Percentiles rank a stretch among this genome's conserved stretches.
These are phyloP conservation scores for Flaveria floridana DNA, from an alignment of 140 eudicot genomes.

Conservation along the genomic window DNA sequence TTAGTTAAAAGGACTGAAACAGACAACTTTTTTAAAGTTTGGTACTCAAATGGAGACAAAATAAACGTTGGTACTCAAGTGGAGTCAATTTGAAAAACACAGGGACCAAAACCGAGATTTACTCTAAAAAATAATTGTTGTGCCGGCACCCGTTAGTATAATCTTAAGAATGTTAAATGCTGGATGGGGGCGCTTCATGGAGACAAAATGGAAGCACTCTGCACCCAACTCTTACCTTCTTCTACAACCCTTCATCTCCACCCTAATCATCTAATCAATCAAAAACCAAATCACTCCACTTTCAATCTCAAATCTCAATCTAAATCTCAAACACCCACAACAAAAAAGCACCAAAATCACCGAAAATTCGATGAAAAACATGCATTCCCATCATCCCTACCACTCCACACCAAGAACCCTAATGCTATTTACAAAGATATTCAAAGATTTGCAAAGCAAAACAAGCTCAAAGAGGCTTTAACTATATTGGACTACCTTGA, in stretches of 20 bases:
- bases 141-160: no score
- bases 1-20: no score
- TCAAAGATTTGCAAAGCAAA: constrained; percentile 54
- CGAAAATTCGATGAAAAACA: constrained; percentile 40
- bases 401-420: constrained; percentile 69
- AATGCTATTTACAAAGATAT: constrained; percentile 61
- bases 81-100: no score
- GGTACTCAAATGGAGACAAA: no score
- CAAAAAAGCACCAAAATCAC: constrained; percentile 28
- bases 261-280: constrained; percentile 22
- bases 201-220: constrained; percentile 36
- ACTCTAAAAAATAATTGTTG: no score
- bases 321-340: constrained; percentile 17
- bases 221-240: constrained; percentile 25
- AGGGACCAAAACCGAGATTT: no score
- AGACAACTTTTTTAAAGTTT: no score
- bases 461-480: constrained; percentile 71
- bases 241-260: constrained; percentile 27
- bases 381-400: constrained; percentile 56
- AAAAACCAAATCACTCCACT: neutral
- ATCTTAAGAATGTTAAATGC: no score
- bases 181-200: neutral
- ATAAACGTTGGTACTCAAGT: no score
- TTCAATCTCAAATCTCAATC: constrained; percentile 24
- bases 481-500: constrained; percentile 69